Evolutionary conservation across 345 rosid genomes (phyloP).

Genomic region (Rubroshorea leprosula): DNA sequence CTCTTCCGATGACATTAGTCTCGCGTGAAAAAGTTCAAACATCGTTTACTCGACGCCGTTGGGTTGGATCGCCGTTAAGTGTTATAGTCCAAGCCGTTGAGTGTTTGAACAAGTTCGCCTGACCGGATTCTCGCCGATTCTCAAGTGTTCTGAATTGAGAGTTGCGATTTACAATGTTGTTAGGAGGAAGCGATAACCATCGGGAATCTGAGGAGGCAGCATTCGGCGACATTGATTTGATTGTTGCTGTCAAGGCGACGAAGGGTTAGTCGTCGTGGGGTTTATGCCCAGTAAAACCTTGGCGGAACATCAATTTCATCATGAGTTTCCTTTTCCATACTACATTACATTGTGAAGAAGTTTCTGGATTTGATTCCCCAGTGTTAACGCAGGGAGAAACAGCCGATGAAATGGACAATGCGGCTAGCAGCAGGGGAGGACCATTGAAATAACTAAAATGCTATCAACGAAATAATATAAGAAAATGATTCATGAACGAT

Average conservation of each 20-base stretch:
- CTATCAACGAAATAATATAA: too few species aligned
- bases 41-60: slow-evolving; percentile 81
- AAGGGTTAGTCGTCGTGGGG: slow-evolving; percentile 84
- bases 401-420: slow-evolving; percentile 99
- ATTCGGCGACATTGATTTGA: slow-evolving; percentile 77
- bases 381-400: slow-evolving; percentile 60
- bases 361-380: too few species aligned
- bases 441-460: too few species aligned
- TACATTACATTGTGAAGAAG: too few species aligned
- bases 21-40: slow-evolving; percentile 93
- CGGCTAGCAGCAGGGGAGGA: slow-evolving; percentile 73
- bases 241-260: slow-evolving; percentile 87
- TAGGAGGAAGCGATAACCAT: slow-evolving; percentile 92
- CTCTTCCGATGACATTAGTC: slow-evolving; percentile 76
- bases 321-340: slow-evolving; percentile 31
- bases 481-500: too few species aligned
- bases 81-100: too few species aligned
- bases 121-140: slow-evolving; percentile 97
- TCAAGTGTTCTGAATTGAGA: too few species aligned
- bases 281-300: slow-evolving; percentile 91
- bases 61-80: slow-evolving; percentile 77
- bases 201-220: slow-evolving; percentile 77
- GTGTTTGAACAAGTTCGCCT: slow-evolving; percentile 78
- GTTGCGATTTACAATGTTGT: too few species aligned
- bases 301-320: slow-evolving; percentile 91